These are phyloP conservation scores for Aureobasidium sp. DNA, from an alignment of 2,329 filamentous ascomycete species.

Conservation along the genomic window DNA sequence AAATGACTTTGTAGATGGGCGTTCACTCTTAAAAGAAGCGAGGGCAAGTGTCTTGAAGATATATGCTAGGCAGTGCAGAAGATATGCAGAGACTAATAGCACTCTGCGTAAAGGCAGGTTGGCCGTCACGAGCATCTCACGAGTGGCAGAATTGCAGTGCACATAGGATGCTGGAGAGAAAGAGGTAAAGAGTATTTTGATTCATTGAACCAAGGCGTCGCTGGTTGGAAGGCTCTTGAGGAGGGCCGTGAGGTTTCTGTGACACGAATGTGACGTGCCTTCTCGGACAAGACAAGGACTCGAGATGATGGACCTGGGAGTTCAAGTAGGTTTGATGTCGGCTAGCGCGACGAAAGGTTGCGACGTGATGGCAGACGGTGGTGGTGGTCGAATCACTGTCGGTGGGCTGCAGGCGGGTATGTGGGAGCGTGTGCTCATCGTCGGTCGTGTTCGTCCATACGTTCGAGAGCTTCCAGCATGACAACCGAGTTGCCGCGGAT, in stretches of 20 bases:
- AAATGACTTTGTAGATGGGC: neutral
- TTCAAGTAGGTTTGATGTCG: neutral
- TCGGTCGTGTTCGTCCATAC: slow-evolving; percentile 30
- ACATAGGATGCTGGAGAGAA: neutral
- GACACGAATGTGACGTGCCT: neutral
- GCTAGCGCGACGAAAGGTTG: neutral
- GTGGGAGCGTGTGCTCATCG: slow-evolving; percentile 13
- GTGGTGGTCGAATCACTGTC: neutral
- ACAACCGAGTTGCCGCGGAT: slow-evolving; percentile 98
- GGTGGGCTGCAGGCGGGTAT: neutral
- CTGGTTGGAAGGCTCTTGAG: neutral
- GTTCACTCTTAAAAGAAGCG: neutral
- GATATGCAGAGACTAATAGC: neutral
- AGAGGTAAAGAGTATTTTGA: neutral
- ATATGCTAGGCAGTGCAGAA: neutral
- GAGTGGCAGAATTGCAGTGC: neutral
- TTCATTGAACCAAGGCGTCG: slow-evolving; percentile 4
- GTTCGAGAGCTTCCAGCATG: slow-evolving; percentile 67
- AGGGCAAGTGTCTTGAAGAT: neutral
- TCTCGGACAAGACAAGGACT: neutral
- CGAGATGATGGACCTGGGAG: neutral
- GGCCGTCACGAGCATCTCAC: neutral
- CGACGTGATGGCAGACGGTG: neutral
- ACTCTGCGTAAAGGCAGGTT: neutral
- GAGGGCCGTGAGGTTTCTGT: neutral